phyloP scores from a whole-genome alignment of 345 rosid genomes.

The Populus tremula region DNA sequence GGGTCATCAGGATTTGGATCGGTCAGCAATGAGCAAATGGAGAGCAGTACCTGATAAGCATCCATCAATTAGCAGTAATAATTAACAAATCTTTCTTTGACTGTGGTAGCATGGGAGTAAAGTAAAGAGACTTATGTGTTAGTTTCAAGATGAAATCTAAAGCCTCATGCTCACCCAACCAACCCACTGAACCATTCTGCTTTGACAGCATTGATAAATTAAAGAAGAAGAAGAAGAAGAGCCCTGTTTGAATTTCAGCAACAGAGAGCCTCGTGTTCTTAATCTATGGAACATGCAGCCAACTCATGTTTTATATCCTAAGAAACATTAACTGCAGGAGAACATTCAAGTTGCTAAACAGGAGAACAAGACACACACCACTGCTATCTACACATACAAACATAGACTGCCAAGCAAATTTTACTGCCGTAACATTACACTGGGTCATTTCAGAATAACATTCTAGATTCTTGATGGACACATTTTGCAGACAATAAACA shows the following conservation, averaged over 20 bases:
- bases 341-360: neutral
- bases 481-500: neutral
- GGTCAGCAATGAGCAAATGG: slow-evolving; percentile 42
- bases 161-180: neutral
- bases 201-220: neutral
- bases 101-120: neutral
- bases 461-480: neutral
- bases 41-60: slow-evolving; percentile 34
- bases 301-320: neutral
- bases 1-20: slow-evolving; percentile 51
- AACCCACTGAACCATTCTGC: neutral
- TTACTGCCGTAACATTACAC: neutral
- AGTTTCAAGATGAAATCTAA: neutral
- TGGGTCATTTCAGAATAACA: neutral
- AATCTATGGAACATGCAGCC: neutral
- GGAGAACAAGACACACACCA: neutral
- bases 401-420: neutral
- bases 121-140: neutral
- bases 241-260: neutral
- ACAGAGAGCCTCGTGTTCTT: neutral
- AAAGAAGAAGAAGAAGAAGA: neutral
- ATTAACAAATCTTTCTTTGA: neutral
- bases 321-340: neutral
- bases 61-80: neutral
- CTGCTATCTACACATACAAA: neutral